phyloP scores from a whole-genome alignment of 78 protist species.

The Dictyostelium firmibasis region DNA sequence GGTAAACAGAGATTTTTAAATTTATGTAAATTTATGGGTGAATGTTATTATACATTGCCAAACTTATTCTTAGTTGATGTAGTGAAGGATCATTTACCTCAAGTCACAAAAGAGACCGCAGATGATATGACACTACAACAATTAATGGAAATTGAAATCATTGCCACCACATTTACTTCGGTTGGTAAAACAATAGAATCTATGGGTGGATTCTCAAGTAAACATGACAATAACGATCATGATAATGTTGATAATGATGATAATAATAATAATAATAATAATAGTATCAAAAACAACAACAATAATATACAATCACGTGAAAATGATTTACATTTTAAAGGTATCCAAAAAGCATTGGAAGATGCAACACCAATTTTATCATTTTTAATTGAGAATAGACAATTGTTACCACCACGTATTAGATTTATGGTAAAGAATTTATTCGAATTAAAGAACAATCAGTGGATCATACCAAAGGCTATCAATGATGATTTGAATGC shows the following conservation, averaged over 20 bases:
- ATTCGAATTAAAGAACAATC: conserved; percentile 42
- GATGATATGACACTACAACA: background rate
- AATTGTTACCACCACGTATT: conserved; percentile 23
- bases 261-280: background rate
- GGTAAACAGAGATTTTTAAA: background rate
- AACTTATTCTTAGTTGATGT: background rate
- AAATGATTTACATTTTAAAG: background rate
- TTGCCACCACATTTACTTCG: conserved; percentile 7
- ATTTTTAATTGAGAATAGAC: conserved; percentile 23
- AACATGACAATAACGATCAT: background rate
- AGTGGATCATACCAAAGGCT: background rate
- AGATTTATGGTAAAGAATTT: conserved; percentile 71
- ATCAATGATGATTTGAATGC: background rate
- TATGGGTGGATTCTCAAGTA: background rate
- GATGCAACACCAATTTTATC: background rate
- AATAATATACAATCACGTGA: background rate
- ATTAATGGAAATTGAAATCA: conserved; percentile 21
- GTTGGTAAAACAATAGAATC: conserved; percentile 38
- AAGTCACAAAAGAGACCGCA: background rate
- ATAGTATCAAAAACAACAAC: background rate
- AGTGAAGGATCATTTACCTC: background rate
- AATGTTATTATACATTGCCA: conserved; percentile 24
- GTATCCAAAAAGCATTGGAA: conserved; percentile 36
- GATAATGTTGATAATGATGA: background rate
- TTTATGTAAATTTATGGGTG: conserved; percentile 30